Conservation (phyloP, 2,329 filamentous ascomycete genomes). For the Arachnomyces sp. region DNA sequence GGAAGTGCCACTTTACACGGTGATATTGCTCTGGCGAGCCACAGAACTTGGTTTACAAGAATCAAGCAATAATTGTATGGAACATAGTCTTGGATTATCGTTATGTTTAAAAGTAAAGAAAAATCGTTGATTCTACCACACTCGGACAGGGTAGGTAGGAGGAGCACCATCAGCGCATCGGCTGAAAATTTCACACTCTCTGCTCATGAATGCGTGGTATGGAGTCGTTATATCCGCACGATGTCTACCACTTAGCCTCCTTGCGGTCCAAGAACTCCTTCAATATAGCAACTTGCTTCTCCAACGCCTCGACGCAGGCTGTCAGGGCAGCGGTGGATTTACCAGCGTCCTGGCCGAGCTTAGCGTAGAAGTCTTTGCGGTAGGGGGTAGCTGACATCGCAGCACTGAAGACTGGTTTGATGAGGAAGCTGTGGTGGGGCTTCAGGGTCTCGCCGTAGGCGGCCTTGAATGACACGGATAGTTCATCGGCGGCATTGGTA, state of each 20-base stretch:
- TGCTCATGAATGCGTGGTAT: no score
- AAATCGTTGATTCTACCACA: no score
- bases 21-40: no score
- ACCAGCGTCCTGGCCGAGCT: conserved; percentile 51
- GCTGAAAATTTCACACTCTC: no score
- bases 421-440: conserved; percentile 77
- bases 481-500: conserved; percentile 59
- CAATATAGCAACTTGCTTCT: conserved; percentile 70
- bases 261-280: conserved; percentile 52
- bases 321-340: conserved; percentile 58
- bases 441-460: conserved; percentile 85
- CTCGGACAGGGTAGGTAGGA: no score
- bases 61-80: no score
- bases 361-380: conserved; percentile 83
- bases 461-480: conserved; percentile 74
- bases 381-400: conserved; percentile 93
- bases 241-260: conserved; percentile 41
- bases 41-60: no score
- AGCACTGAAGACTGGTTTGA: conserved; percentile 86
- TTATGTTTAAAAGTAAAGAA: no score
- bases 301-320: conserved; percentile 66
- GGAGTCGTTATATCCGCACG: no score
- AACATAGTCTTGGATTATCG: no score
- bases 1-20: no score
- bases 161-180: no score